Percentiles rank a stretch among this genome's conserved stretches.
phyloP scores from a whole-genome alignment of 2,329 filamentous ascomycete genomes.

The Beauveria medogensis region DNA sequence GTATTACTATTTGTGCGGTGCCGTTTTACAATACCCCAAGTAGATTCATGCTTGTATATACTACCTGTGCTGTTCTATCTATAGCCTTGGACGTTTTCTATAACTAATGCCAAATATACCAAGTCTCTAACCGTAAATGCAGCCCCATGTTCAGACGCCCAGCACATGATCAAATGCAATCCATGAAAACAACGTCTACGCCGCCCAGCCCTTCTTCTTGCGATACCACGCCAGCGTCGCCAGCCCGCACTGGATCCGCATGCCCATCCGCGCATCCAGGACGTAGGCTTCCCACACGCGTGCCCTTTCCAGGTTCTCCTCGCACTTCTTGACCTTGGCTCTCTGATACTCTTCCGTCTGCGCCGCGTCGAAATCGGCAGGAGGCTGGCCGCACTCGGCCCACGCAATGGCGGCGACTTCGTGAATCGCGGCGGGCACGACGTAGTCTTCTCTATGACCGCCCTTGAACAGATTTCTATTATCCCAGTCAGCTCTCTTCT shows the following conservation, averaged over 20 bases:
- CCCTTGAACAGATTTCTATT: slow-evolving; percentile 50
- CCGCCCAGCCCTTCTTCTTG: slow-evolving; percentile 31
- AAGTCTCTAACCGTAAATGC: neutral
- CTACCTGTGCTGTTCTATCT: neutral
- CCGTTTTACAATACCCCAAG: too few relatives aligned
- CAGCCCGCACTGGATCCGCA: slow-evolving; percentile 63
- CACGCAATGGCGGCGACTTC: slow-evolving; percentile 79
- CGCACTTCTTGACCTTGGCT: slow-evolving; percentile 51
- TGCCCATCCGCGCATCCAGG: slow-evolving; percentile 65
- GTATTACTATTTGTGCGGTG: too few relatives aligned
- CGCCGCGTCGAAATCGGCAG: slow-evolving; percentile 19
- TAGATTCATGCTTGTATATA: too few relatives aligned
- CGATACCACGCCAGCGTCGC: slow-evolving; percentile 54
- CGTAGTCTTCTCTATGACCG: slow-evolving; percentile 58
- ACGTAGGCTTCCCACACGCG: slow-evolving; percentile 64
- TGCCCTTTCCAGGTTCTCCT: slow-evolving; percentile 57
- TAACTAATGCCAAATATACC: neutral
- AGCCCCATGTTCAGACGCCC: too few relatives aligned
- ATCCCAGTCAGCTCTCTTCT: neutral
- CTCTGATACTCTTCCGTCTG: slow-evolving; percentile 30
- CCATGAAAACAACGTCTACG: neutral
- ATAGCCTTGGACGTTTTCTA: too few relatives aligned
- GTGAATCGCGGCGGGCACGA: slow-evolving; percentile 68
- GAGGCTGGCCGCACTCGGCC: slow-evolving; percentile 51
- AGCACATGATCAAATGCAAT: too few relatives aligned